Evolutionary conservation across 2,329 filamentous ascomycete species (phyloP), one percentile per base, ranked within the genome.

Genomic region (Aureobasidium namibiae): DNA sequence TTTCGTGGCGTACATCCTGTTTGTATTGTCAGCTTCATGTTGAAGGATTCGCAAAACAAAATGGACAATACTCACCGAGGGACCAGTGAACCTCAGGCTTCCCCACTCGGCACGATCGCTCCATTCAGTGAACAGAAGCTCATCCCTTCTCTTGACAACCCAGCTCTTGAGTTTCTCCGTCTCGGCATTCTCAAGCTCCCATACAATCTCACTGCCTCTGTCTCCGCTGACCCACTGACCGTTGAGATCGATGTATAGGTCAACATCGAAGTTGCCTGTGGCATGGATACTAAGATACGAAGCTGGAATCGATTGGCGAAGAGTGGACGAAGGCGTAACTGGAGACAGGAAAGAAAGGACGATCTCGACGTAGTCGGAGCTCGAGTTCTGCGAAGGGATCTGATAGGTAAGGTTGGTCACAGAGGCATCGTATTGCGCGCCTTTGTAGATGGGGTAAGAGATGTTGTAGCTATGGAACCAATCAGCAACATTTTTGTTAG

Each of bases 41-140:
- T 79, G 82, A 76, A 80, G 65, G 77, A 80, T 76, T 18, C 14
- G 4, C 11, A 7, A n/a, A 14, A 31, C 10, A 31, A n/a, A n/a
- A n/a, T 14, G 6, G 9, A 11, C 16, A 10, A 56, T 21, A 34
- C 59, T 34, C 38, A 61, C 59, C 23, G 57, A 54, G n/a, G 90
- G 88, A 1, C 80, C 89, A 23, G 87, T 87, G 69, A 95, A 90
- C 71, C 89, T 82, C 60, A 95, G 72, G 29, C 84, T 87, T 4
- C 90, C 90, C 90, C 90, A 95, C 80, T 95, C 90, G 1, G 87
- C 82, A 44, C 86, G 86, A 66, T 95, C 90, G 44, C 74, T 74
- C 59, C 80, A 80, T 71, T 95, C 90, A 0, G 87, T 89, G 57
- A 94, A 82, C n/a, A 89, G 76, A 69, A 87, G 78, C 71, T 92